Evolutionary conservation across 2,329 filamentous ascomycete genomes (phyloP).

Genomic region (Elsinoe perseae): DNA sequence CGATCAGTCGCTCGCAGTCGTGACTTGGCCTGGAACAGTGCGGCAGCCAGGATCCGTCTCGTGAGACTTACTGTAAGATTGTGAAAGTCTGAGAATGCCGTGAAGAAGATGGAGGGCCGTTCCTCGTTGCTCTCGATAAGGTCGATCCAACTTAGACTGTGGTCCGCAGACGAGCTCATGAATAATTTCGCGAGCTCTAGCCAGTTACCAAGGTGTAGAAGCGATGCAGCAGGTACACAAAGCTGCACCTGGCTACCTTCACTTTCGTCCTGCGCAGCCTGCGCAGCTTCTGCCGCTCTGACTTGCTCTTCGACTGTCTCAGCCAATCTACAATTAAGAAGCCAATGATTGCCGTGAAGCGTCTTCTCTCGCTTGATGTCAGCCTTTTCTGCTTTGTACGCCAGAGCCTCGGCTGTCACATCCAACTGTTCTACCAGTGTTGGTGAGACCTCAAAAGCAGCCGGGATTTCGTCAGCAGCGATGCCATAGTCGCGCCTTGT

Average conservation of each 20-base stretch:
- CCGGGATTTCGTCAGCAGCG: slow-evolving; percentile 51
- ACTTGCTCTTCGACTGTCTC: slow-evolving; percentile 25
- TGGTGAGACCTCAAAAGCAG: slow-evolving; percentile 63
- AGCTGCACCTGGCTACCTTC: background rate
- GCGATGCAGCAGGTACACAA: slow-evolving; percentile 42
- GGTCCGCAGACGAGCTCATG: slow-evolving; percentile 58
- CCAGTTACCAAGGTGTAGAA: slow-evolving; percentile 56
- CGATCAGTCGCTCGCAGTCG: slow-evolving; percentile 49
- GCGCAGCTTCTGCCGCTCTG: background rate
- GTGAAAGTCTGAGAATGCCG: slow-evolving; percentile 69
- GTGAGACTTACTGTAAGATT: slow-evolving; percentile 60
- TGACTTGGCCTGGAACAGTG: slow-evolving; percentile 62
- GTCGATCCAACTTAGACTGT: slow-evolving; percentile 60
- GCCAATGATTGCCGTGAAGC: slow-evolving; percentile 58
- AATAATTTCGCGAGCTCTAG: slow-evolving; percentile 60
- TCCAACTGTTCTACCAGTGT: slow-evolving; percentile 61
- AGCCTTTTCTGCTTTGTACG: slow-evolving; percentile 54
- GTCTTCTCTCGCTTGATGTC: slow-evolving; percentile 54
- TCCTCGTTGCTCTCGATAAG: slow-evolving; percentile 42
- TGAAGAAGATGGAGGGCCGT: slow-evolving; percentile 63
- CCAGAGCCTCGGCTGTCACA: slow-evolving; percentile 57
- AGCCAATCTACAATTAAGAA: slow-evolving; percentile 45
- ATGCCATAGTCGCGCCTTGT: slow-evolving; percentile 19
- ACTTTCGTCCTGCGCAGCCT: background rate
- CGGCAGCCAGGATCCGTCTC: slow-evolving; percentile 59